phyloP scores from a whole-genome alignment of 2,329 filamentous ascomycete genomes.

The Capronia coronata region DNA sequence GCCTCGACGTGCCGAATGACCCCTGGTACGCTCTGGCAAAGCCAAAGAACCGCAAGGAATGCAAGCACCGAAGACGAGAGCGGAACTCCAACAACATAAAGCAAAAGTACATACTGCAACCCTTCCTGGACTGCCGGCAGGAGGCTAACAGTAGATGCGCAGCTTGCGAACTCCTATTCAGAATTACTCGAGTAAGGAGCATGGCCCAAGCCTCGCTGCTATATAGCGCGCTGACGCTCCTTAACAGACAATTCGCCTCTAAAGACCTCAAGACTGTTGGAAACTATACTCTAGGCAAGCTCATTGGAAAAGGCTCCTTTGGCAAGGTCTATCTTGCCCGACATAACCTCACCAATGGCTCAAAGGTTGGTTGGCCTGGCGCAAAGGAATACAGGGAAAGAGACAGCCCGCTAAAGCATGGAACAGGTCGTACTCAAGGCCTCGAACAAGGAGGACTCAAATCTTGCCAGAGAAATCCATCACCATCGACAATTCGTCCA shows the following conservation, averaged over 20 bases:
- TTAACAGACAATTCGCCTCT: conserved; percentile 77
- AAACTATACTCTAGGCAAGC: conserved; percentile 82
- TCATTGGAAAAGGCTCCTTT: conserved; percentile 97
- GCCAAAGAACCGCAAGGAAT: conserved; percentile 29
- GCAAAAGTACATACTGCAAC: conserved; percentile 44
- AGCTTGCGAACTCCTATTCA: conserved; percentile 97
- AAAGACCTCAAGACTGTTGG: conserved; percentile 87
- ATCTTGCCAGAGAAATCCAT: conserved; percentile 94
- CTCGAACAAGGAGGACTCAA: conserved; percentile 89
- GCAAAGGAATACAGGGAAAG: not conserved
- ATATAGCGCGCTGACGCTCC: conserved; percentile 17
- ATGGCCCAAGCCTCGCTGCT: not conserved
- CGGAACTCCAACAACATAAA: conserved; percentile 54
- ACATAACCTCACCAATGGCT: conserved; percentile 97
- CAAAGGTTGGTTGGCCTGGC: conserved; percentile 61
- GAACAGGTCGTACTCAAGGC: conserved; percentile 92
- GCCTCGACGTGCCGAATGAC: conserved; percentile 14
- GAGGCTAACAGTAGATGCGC: conserved; percentile 29
- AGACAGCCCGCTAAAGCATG: conserved; percentile 10
- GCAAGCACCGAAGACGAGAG: conserved; percentile 45
- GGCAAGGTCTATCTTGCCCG: conserved; percentile 95
- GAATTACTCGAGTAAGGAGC: conserved; percentile 73
- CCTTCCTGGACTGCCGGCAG: not conserved
- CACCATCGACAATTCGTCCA: conserved; percentile 97
- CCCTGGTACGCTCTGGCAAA: conserved; percentile 5